Percentiles rank a stretch among this genome's conserved stretches.
Evolutionary conservation across 2,329 filamentous ascomycete genomes (phyloP).

Genomic region (Dactylellina sp.): DNA sequence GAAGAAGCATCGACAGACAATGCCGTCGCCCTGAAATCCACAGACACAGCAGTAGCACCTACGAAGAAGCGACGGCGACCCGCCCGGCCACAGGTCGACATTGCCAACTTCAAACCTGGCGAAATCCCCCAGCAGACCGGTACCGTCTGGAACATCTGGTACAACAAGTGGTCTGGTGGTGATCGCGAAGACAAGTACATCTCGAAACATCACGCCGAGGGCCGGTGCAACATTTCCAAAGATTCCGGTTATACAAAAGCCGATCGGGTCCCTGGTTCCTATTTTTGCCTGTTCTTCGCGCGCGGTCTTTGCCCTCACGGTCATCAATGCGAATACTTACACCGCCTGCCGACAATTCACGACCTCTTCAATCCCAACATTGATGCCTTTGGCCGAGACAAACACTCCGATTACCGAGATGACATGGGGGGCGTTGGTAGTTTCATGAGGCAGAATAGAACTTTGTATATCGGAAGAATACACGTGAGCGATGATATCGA

Average conservation of each 20-base stretch:
- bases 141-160: slow-evolving; percentile 98
- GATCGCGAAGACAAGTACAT: slow-evolving; percentile 93
- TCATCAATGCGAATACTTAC: slow-evolving; percentile 92
- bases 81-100: slow-evolving; percentile 87
- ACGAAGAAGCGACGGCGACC: slow-evolving; percentile 85
- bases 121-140: slow-evolving; percentile 92
- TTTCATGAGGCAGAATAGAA: slow-evolving; percentile 93
- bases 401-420: slow-evolving; percentile 90
- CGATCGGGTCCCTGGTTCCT: slow-evolving; percentile 80
- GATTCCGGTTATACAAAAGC: slow-evolving; percentile 84
- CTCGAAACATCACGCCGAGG: slow-evolving; percentile 82
- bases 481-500: slow-evolving; percentile 97
- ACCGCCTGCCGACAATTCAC: slow-evolving; percentile 84
- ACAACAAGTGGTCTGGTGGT: slow-evolving; percentile 97
- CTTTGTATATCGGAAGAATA: slow-evolving; percentile 91
- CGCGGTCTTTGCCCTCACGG: slow-evolving; percentile 85
- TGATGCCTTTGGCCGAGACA: slow-evolving; percentile 94
- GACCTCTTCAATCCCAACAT: slow-evolving; percentile 94
- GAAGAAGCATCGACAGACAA: slow-evolving; percentile 36
- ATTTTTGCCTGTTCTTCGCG: slow-evolving; percentile 93
- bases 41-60: slow-evolving; percentile 65
- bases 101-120: slow-evolving; percentile 77
- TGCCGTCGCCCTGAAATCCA: slow-evolving; percentile 47
- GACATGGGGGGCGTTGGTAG: slow-evolving; percentile 98
- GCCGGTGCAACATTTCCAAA: slow-evolving; percentile 84